Base-by-base conservation (phyloP, 2,329 filamentous ascomycete species). In the Neurospora sp. region DNA sequence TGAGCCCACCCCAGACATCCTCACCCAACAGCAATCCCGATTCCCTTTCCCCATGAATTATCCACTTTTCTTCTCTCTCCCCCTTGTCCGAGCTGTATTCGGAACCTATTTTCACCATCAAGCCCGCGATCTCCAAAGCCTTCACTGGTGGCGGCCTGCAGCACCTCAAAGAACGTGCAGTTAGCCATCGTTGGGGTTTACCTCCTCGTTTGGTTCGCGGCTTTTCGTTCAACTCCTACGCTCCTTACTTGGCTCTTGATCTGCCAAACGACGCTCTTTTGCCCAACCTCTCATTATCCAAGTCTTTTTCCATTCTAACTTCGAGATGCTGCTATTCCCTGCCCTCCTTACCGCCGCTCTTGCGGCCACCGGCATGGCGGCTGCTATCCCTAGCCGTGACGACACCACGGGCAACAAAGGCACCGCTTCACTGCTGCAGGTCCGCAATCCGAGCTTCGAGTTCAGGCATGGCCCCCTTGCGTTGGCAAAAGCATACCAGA, bases 401-500 rank as follows among this genome's bases (percentile, higher is more conserved):
- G 65, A 11, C 6, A 8, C 39, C 19, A 8, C 52, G 8, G 28
- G 23, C 15, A 52, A 33, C 66, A 43, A 67, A 28, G 72, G 73
- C 67, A 74, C 69, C 68, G 77, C 77, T 71, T 78, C 77, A 3
- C 73, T 82, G 37, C 73, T 77, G 39, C 80, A 82, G 72, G 77
- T 81, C 62, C 77, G 75, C 71, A 82, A 82, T 73, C 70, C 76
- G 33, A 75, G 77, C 66, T 81, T 77, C 68, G 28, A 62, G 23
- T 72, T 77, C 62, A 77, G 74, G 69, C 77, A 75, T 68, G 81
- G 80, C 6, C 77, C 77, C 8, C 70, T 77, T 4, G 78, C 79
- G 0, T 75, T 82, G 19, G 79, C 78, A 74, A 78, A 77, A 68
- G 76, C 77, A 40, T 82, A 82, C 74, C 69, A 68, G 72, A 82